Evolutionary conservation across 2,329 filamentous ascomycete species (phyloP), one percentile per base, ranked within the genome.

Genomic region (Aspergillus fructus): DNA sequence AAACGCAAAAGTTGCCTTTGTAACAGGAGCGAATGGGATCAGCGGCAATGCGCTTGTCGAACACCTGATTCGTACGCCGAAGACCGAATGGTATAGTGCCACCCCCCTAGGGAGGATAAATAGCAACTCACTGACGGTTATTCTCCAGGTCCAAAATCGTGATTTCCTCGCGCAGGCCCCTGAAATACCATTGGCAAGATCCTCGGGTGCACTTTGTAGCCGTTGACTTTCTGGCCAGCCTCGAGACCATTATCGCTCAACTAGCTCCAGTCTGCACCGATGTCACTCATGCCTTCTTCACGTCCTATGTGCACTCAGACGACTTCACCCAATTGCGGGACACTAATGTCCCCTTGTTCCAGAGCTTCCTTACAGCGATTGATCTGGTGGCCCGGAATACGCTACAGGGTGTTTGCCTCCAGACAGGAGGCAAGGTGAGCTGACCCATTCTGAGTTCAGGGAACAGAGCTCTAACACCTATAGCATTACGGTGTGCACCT

Each of bases 211-310:
- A 67, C n/a, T 73, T 71, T 50, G 49, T 74, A 3, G 68, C 71
- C 0, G 49, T 71, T 1, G 72, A 74, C 47, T 74, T 73, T 57
- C 54, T 64, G 9, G 49, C 59, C 0, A 46, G 58, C 0, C 51
- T 63, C 4, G 59, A 66, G 4, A 53, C 52, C 4, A 61, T 73
- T 6, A 56, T 60, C 2, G 40, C 42, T 1, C 41, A 55, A 7
- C 52, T 74, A 51, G 46, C 40, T 21, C 17, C 53, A 0, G 30
- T 60, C 39, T 74, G 69, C 39, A 52, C 45, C 0, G 60, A 64
- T 11, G 69, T 74, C 5, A 74, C 71, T 0, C 71, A 74, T 48
- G 67, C 70, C 2, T 75, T 63, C 58, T 75, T 72, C 56, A 64
- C 68, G 2, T 73, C 72, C 0, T 74, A 74, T 46, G 65, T 71